phyloP scores from a whole-genome alignment of 768 basidiomycete genomes.

The Lyophyllum semitale region DNA sequence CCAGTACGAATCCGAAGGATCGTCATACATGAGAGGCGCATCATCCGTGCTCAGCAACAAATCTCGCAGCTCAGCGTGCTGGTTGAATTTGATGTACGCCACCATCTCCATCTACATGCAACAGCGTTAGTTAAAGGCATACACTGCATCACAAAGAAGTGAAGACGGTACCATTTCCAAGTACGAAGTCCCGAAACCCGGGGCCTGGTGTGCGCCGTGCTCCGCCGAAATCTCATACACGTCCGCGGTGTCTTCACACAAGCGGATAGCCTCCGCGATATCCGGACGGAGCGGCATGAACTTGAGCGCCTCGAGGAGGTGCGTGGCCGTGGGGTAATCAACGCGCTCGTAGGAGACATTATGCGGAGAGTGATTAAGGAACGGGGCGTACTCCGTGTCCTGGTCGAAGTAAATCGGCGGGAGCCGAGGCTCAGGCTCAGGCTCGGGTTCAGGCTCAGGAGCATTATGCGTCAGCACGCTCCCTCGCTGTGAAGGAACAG shows the following conservation, averaged over 20 bases:
- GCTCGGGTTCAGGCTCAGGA: background rate
- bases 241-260: constrained; percentile 30
- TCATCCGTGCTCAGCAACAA: constrained; percentile 57
- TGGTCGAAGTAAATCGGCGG: constrained; percentile 46
- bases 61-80: constrained; percentile 59
- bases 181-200: constrained; percentile 55
- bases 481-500: background rate
- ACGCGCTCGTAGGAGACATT: constrained; percentile 55
- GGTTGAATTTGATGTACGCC: constrained; percentile 65
- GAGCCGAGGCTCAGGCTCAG: background rate
- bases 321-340: constrained; percentile 68
- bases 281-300: constrained; percentile 54
- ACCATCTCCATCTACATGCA: constrained; percentile 66
- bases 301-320: constrained; percentile 78
- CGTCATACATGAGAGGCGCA: constrained; percentile 52
- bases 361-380: constrained; percentile 71
- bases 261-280: constrained; percentile 58
- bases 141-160: background rate
- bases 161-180: constrained; percentile 48
- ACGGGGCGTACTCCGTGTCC: constrained; percentile 38
- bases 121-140: background rate
- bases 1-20: constrained; percentile 64
- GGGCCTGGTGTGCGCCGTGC: constrained; percentile 36
- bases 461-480: background rate
- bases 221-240: constrained; percentile 37